A percentile compares a stretch with the other conserved stretches of the same genome.
Conservation (phyloP, 169 alveolate genomes). For the Babesia bovis region DNA sequence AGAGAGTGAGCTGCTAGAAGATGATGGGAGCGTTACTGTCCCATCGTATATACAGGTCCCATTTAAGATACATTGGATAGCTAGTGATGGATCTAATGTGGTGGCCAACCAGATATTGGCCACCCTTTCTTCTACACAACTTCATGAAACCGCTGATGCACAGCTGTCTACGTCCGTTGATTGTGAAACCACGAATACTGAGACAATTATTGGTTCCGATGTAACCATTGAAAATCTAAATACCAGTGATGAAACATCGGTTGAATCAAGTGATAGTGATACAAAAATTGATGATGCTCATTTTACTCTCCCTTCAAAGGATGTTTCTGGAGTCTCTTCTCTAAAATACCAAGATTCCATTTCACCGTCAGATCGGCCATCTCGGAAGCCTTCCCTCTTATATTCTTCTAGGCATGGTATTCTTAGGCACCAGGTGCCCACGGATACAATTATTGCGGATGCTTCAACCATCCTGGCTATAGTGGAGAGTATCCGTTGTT, state of each 20-base stretch:
- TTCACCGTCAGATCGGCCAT: background rate
- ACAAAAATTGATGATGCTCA: background rate
- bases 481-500: slow-evolving; percentile 12
- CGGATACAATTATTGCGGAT: slow-evolving; percentile 18
- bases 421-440: background rate
- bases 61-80: slow-evolving; percentile 49
- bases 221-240: background rate
- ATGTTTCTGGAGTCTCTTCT: background rate
- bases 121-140: slow-evolving; percentile 16
- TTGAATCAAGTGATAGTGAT: background rate
- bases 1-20: slow-evolving; percentile 27
- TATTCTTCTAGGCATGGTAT: slow-evolving; percentile 17
- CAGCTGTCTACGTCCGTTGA: background rate
- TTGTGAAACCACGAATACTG: background rate
- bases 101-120: slow-evolving; percentile 51
- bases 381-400: background rate
- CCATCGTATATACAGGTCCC: slow-evolving; percentile 33
- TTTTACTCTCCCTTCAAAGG: background rate
- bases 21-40: background rate
- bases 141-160: background rate
- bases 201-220: background rate
- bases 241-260: background rate
- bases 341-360: background rate
- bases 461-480: slow-evolving; percentile 11
- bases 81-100: slow-evolving; percentile 39